These are phyloP conservation scores for Aspergillus egyptiacus DNA, from an alignment of 495 filamentous ascomycete species.

Conservation along the genomic window DNA sequence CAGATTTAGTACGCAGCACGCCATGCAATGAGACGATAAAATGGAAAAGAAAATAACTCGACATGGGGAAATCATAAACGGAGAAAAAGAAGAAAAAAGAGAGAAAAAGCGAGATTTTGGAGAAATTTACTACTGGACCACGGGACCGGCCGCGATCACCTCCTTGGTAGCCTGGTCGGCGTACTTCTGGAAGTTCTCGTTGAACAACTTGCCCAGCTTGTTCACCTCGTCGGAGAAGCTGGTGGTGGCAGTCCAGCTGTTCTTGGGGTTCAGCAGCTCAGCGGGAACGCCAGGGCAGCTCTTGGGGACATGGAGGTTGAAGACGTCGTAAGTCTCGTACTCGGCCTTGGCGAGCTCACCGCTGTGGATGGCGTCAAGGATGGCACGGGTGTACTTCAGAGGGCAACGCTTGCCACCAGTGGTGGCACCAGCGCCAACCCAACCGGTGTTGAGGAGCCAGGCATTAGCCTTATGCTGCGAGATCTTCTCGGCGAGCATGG, in stretches of 20 bases:
- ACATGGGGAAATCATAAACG: conserved; percentile 2
- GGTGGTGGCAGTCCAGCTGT: conserved; percentile 74
- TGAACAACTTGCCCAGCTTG: conserved; percentile 82
- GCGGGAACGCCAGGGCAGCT: conserved; percentile 76
- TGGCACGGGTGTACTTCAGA: conserved; percentile 97
- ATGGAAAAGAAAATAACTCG: conserved; percentile 15
- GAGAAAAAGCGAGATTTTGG: conserved; percentile 7
- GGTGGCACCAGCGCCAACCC: conserved; percentile 92
- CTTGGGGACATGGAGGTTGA: conserved; percentile 92
- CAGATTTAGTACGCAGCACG: conserved; percentile 21
- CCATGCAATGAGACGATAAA: conserved; percentile 23
- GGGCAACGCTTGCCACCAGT: conserved; percentile 98
- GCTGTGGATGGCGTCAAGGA: conserved; percentile 95
- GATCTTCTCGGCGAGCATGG: conserved; percentile 98
- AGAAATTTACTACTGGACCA: conserved; percentile 16
- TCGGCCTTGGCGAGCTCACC: conserved; percentile 86
- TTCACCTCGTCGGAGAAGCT: conserved; percentile 80
- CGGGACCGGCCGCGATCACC: conserved; percentile 44
- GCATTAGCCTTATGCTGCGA: conserved; percentile 90
- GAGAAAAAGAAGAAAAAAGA: conserved; percentile 12
- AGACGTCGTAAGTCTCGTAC: conserved; percentile 92
- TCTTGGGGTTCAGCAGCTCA: conserved; percentile 91
- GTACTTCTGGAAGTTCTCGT: conserved; percentile 98
- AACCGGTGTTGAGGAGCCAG: conserved; percentile 98
- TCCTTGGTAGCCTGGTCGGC: conserved; percentile 77